phyloP scores from a whole-genome alignment of 179 eudicot species.

The Beta corolliflora region DNA sequence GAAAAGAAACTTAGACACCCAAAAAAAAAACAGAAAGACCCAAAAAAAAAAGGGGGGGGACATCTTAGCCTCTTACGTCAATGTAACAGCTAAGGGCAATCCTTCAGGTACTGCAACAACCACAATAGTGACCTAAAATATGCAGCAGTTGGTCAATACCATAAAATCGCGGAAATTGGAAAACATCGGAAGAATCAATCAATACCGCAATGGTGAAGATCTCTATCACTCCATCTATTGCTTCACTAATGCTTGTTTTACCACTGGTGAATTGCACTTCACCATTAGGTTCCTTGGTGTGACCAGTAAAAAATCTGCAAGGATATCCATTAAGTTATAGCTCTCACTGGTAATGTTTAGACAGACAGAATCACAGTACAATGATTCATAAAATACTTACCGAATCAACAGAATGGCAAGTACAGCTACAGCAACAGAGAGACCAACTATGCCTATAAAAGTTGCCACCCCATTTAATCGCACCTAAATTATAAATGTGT shows the following conservation, averaged over 20 bases:
- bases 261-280: constrained; percentile 62
- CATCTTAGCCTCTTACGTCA: constrained; percentile 62
- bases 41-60: neutral
- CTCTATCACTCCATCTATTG: constrained; percentile 60
- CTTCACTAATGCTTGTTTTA: constrained; percentile 52
- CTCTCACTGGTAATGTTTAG: neutral
- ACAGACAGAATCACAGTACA: neutral
- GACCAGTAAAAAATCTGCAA: constrained; percentile 73
- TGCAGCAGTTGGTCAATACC: constrained; percentile 27
- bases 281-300: constrained; percentile 65
- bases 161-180: neutral
- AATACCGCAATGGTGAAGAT: constrained; percentile 74
- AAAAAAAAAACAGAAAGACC: neutral
- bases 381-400: constrained; percentile 35
- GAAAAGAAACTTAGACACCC: too few species aligned
- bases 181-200: constrained; percentile 27
- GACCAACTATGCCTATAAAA: constrained; percentile 87
- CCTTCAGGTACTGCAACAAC: constrained; percentile 99
- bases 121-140: constrained; percentile 80
- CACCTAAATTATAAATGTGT: constrained; percentile 44
- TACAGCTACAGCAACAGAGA: constrained; percentile 76
- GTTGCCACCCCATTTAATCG: constrained; percentile 93
- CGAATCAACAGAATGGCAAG: constrained; percentile 61
- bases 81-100: constrained; percentile 89
- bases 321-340: neutral